A percentile compares a stretch with the other conserved stretches of the same genome.
Evolutionary conservation across 2,329 filamentous ascomycete species (phyloP).

Genomic region (Aspergillus melleus): DNA sequence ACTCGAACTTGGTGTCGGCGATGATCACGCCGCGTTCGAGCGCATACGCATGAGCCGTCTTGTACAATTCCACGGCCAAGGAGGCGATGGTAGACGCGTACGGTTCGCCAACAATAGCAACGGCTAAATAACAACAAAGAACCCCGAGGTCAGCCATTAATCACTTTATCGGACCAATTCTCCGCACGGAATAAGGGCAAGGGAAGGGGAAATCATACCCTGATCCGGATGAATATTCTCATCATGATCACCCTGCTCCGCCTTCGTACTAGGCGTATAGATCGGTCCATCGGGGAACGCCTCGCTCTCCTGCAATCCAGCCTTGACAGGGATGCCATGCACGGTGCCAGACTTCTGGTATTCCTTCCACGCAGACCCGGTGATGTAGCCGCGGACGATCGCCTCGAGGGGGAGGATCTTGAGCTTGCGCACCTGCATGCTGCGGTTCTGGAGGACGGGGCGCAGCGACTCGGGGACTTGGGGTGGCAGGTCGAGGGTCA

Average conservation of each 20-base stretch:
- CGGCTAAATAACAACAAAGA: conserved; percentile 37
- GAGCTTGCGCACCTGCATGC: conserved; percentile 74
- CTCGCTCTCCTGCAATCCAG: conserved; percentile 69
- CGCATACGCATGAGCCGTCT: conserved; percentile 46
- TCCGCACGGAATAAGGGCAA: not conserved
- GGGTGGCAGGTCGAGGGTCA: conserved; percentile 58
- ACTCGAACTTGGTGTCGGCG: conserved; percentile 77
- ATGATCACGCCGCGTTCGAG: conserved; percentile 69
- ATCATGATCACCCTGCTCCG: conserved; percentile 73
- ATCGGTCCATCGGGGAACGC: conserved; percentile 66
- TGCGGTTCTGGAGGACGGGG: conserved; percentile 60
- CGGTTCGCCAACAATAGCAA: conserved; percentile 62
- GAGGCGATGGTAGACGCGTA: conserved; percentile 66
- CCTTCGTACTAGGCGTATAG: conserved; percentile 83
- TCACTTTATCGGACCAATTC: not conserved
- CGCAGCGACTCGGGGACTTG: conserved; percentile 50
- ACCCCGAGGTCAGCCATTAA: not conserved
- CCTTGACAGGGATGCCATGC: conserved; percentile 70
- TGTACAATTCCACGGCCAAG: conserved; percentile 65
- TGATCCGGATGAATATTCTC: conserved; percentile 79
- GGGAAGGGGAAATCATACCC: conserved; percentile 41
- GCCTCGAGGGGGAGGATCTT: conserved; percentile 77
- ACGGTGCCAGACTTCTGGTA: conserved; percentile 73
- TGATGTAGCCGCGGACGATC: conserved; percentile 88
- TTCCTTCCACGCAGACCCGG: conserved; percentile 80